Evolutionary conservation across 768 basidiomycete species (phyloP).

Genomic region (Agaricus subrufescens): DNA sequence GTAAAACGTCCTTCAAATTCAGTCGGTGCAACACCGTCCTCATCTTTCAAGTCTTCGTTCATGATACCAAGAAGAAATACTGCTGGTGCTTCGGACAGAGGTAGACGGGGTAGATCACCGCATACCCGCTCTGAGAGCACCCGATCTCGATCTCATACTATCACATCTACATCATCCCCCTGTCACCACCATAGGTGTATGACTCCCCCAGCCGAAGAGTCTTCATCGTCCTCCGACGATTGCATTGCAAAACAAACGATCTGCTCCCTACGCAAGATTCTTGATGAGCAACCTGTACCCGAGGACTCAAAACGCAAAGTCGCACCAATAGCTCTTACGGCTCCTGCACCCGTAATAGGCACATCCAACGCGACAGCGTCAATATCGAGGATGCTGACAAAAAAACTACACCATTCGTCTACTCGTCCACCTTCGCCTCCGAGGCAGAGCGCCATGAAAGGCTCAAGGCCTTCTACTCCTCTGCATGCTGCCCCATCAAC

Average conservation of each 20-base stretch:
- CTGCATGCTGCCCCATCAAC: too few species aligned
- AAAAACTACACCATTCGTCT: slow-evolving; percentile 50
- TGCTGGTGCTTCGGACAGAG: slow-evolving; percentile 2
- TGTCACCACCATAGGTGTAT: slow-evolving; percentile 27
- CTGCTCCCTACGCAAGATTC: slow-evolving; percentile 63
- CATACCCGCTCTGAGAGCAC: neutral
- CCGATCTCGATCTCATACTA: neutral
- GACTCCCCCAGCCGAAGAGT: slow-evolving; percentile 60
- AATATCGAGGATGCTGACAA: slow-evolving; percentile 72
- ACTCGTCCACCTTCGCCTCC: slow-evolving; percentile 63
- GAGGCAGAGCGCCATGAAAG: slow-evolving; percentile 39
- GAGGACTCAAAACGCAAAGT: slow-evolving; percentile 16
- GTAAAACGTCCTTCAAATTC: slow-evolving; percentile 22
- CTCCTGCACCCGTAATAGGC: slow-evolving; percentile 46
- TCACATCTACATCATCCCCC: neutral
- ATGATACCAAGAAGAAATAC: slow-evolving; percentile 8
- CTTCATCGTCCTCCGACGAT: slow-evolving; percentile 49
- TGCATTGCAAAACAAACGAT: slow-evolving; percentile 60
- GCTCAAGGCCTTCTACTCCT: slow-evolving; percentile 9
- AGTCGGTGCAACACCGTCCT: slow-evolving; percentile 29
- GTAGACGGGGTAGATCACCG: neutral
- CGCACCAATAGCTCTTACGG: slow-evolving; percentile 43
- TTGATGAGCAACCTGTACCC: slow-evolving; percentile 47
- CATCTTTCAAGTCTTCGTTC: slow-evolving; percentile 26
- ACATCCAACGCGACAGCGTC: slow-evolving; percentile 76